These are phyloP conservation scores for Pichia sp. DNA, from an alignment of 1,139 yeast genomes.

Conservation along the genomic window DNA sequence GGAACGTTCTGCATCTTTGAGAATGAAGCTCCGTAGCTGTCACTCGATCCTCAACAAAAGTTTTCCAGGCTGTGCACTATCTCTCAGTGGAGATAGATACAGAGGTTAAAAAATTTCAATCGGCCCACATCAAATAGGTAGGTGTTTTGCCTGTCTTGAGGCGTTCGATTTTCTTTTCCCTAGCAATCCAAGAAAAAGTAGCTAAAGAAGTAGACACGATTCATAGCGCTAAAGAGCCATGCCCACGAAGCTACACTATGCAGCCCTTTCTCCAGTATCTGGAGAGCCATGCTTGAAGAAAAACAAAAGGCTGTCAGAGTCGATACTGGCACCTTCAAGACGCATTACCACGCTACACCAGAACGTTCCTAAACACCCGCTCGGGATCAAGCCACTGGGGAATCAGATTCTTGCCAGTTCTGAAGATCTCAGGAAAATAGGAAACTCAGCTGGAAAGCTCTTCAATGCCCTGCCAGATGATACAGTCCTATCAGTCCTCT, in stretches of 20 bases:
- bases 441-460: constrained; percentile 45
- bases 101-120: background rate
- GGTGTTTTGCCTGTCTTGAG: no score
- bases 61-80: background rate
- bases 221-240: background rate
- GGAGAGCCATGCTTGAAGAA: constrained; percentile 5
- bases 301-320: background rate
- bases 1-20: background rate
- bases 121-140: background rate
- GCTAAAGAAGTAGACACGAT: background rate
- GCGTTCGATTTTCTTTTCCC: no score
- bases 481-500: constrained; percentile 43
- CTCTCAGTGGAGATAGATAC: background rate
- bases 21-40: background rate
- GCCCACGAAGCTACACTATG: background rate
- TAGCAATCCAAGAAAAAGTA: background rate
- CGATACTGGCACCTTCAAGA: constrained; percentile 8
- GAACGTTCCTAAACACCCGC: constrained; percentile 50
- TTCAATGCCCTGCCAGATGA: constrained; percentile 58
- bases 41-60: background rate
- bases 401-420: constrained; percentile 41
- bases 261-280: background rate
- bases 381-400: constrained; percentile 72
- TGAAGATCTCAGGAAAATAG: constrained; percentile 30
- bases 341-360: constrained; percentile 4